Base-by-base conservation (phyloP, 257 asterid genomes). In the Phtheirospermum japonicum region DNA sequence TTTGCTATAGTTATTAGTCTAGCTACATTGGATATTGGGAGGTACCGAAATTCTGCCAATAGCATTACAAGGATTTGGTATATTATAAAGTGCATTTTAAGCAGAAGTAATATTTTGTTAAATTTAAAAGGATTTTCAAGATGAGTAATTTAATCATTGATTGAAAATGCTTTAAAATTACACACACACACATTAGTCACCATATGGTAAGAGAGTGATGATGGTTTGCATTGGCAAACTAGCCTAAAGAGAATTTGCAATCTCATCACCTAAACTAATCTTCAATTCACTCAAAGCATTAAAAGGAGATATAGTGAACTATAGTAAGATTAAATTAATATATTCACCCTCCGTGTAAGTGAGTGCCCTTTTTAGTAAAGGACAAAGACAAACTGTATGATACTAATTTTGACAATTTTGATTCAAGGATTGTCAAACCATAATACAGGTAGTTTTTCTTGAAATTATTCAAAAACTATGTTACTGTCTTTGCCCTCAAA, bases 321-420 rank as follows among this genome's bases (percentile, higher is more conserved):
- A 7, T 28, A n/a, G n/a, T 26, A 13, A 14, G 18, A 40, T 2
- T 10, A 42, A 23, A 20, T 6, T 43, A 23, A 60, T 43, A 23
- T 0, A 60, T 23, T 7, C 61, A 30, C 39, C 39, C 10, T 45
- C 26, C 48, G 32, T 52, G n/a, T 5, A 30, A 61, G 34, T 26
- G 12, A 13, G 19, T 59, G 52, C 12, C 53, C 53, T 59, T 59
- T 18, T 39, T 59, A 59, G 31, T 37, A 34, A 48, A 58, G 8
- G 49, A 58, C 17, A 57, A 17, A 57, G 63, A 34, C 49, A 52
- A 58, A 37, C 63, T 36, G 50, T 36, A 4, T 52, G 34, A 52
- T 52, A 52, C 32, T 11, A 18, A 3, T 7, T 32, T 50, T 50
- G 31, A 18, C 56, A 55, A 14, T 7, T n/a, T 55, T 55, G n/a